Evolutionary conservation across 371 early-diverging fungal genomes (phyloP).

Genomic region (Lichtheimia ramosa): DNA sequence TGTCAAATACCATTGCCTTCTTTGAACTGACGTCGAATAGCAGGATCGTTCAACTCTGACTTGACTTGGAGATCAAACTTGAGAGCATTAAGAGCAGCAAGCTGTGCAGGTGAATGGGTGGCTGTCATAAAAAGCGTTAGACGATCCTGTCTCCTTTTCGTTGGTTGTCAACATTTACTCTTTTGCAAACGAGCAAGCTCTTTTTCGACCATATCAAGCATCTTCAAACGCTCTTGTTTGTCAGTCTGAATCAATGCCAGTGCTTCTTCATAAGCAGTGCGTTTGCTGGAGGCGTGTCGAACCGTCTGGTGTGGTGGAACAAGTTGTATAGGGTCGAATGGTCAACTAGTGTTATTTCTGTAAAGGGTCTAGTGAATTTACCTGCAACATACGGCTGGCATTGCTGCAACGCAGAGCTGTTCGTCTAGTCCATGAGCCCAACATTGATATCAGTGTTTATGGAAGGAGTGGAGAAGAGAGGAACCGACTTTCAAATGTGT

Average conservation of each 20-base stretch:
- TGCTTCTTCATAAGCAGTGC: conserved; percentile 77
- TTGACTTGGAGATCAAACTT: conserved; percentile 71
- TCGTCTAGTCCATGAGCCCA: conserved; percentile 16
- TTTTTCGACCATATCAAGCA: conserved; percentile 53
- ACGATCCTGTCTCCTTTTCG: background rate
- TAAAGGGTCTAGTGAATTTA: background rate
- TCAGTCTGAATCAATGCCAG: conserved; percentile 71
- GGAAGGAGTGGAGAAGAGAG: too few species aligned
- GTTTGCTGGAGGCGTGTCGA: conserved; percentile 19
- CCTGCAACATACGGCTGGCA: background rate
- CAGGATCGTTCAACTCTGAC: conserved; percentile 70
- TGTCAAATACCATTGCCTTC: background rate
- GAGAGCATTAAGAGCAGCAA: conserved; percentile 53
- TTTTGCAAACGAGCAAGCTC: conserved; percentile 52
- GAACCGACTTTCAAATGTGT: too few species aligned
- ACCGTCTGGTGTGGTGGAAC: background rate
- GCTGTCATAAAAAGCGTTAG: conserved; percentile 23
- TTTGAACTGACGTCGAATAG: conserved; percentile 66
- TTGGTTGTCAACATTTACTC: conserved; percentile 26
- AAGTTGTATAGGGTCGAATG: background rate
- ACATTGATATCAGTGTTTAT: conserved; percentile 3
- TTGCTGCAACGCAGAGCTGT: conserved; percentile 8
- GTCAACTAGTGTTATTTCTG: too few species aligned
- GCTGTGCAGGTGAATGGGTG: conserved; percentile 38
- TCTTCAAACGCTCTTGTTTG: conserved; percentile 54